These are phyloP conservation scores for Leccinum subgranulosum DNA, from an alignment of 768 basidiomycete species.

Conservation along the genomic window DNA sequence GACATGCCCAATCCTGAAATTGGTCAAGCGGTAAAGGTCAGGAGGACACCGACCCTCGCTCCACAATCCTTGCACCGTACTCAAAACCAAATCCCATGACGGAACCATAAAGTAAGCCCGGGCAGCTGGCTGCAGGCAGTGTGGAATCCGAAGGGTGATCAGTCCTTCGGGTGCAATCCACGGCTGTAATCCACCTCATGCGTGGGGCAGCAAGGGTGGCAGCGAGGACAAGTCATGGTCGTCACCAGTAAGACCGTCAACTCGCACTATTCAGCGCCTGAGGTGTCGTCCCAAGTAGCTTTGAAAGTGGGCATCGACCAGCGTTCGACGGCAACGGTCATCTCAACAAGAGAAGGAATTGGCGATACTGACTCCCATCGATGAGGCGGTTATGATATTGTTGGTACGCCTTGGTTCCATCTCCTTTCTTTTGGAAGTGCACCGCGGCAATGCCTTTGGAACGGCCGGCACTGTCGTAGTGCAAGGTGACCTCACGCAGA, in stretches of 20 bases:
- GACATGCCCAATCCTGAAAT: conserved; percentile 31
- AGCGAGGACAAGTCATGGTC: conserved; percentile 30
- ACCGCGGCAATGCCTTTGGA: conserved; percentile 91
- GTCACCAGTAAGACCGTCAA: conserved; percentile 28
- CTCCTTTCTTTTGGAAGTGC: conserved; percentile 80
- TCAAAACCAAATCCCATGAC: conserved; percentile 32
- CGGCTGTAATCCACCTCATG: conserved; percentile 24
- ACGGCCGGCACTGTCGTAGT: conserved; percentile 80
- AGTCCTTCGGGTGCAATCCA: conserved; percentile 24
- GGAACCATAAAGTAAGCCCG: conserved; percentile 27
- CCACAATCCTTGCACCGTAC: conserved; percentile 33
- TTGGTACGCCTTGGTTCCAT: conserved; percentile 87
- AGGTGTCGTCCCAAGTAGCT: conserved; percentile 23
- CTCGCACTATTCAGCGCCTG: conserved; percentile 30
- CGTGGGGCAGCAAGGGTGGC: conserved; percentile 14
- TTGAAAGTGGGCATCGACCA: conserved; percentile 21
- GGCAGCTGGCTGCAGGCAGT: conserved; percentile 25
- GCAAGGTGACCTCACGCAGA: conserved; percentile 76
- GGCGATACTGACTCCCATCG: conserved; percentile 99
- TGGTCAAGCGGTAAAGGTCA: conserved; percentile 33
- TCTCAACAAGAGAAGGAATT: conserved; percentile 34
- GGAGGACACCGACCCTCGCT: conserved; percentile 27
- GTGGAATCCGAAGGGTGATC: conserved; percentile 27
- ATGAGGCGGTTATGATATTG: conserved; percentile 98
- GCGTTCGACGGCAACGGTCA: conserved; percentile 20